Evolutionary conservation across 352 stramenopile genomes (phyloP).

Genomic region (Globisporangium cederbergense): DNA sequence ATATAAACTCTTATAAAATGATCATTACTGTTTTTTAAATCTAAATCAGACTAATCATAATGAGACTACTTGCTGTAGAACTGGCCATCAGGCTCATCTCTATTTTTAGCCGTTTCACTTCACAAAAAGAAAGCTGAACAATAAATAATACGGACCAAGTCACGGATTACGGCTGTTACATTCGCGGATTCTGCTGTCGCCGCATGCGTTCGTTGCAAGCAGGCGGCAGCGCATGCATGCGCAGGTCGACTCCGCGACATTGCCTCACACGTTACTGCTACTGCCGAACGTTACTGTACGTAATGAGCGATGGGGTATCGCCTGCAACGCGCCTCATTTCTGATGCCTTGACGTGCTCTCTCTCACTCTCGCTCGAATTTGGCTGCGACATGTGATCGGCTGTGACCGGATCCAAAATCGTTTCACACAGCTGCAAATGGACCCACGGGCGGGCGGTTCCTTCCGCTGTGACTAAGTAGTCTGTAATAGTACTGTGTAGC

Average conservation of each 20-base stretch:
- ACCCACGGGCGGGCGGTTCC: too few species aligned
- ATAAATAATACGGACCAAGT: background rate
- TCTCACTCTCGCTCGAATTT: background rate
- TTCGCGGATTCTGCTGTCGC: background rate
- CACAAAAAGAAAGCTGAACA: background rate
- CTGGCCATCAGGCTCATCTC: background rate
- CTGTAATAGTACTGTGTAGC: too few species aligned
- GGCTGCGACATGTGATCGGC: background rate
- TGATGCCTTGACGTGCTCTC: too few species aligned
- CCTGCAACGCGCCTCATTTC: too few species aligned
- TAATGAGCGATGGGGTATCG: too few species aligned
- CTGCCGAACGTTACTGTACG: too few species aligned
- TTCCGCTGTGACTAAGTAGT: too few species aligned
- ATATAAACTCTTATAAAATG: too few species aligned
- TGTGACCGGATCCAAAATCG: background rate
- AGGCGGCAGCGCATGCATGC: background rate
- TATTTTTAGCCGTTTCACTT: background rate
- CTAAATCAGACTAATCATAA: too few species aligned
- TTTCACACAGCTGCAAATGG: background rate
- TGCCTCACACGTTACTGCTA: background rate
- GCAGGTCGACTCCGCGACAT: background rate
- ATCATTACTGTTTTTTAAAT: too few species aligned
- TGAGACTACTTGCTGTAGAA: too few species aligned
- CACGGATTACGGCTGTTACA: background rate
- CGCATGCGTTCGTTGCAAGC: background rate